Conservation (phyloP, 1,139 yeast genomes). For the Zhuliangozyma blackwelliae region DNA sequence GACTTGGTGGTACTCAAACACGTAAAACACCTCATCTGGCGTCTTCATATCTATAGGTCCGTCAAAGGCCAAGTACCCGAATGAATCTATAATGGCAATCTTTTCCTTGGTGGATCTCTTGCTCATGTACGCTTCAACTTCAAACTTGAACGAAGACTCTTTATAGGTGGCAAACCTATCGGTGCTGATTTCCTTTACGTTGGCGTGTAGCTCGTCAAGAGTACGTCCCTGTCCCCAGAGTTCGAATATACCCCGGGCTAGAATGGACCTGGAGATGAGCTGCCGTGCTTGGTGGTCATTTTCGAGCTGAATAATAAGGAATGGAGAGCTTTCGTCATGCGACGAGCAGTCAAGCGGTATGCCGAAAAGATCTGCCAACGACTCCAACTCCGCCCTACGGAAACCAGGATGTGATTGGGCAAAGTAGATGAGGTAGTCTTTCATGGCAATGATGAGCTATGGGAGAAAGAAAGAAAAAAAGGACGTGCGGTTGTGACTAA, state of each 20-base stretch:
- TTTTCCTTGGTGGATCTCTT: conserved; percentile 53
- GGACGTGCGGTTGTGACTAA: background rate
- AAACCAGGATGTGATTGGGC: conserved; percentile 84
- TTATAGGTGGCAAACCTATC: conserved; percentile 31
- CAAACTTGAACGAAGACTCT: conserved; percentile 68
- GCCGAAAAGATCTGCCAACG: conserved; percentile 64
- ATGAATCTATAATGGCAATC: conserved; percentile 64
- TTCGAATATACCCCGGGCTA: conserved; percentile 77
- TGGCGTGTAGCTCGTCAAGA: conserved; percentile 54
- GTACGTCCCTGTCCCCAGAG: conserved; percentile 72
- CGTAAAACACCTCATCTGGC: conserved; percentile 68
- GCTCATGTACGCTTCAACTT: conserved; percentile 72
- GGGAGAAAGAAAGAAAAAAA: conserved; percentile 1
- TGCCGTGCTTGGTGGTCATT: conserved; percentile 63
- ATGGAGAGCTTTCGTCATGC: conserved; percentile 65
- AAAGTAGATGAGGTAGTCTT: conserved; percentile 66
- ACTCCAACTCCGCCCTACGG: conserved; percentile 76
- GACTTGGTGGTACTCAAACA: conserved; percentile 68
- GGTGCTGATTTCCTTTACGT: conserved; percentile 34
- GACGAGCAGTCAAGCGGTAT: conserved; percentile 56
- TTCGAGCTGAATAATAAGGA: conserved; percentile 60
- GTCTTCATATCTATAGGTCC: conserved; percentile 78
- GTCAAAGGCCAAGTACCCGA: conserved; percentile 62
- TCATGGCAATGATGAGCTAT: conserved; percentile 24
- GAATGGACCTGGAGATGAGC: conserved; percentile 62